A percentile compares a stretch with the other conserved stretches of the same genome.
These are phyloP conservation scores for Mycena latifolia DNA, from an alignment of 768 basidiomycete genomes.

Conservation along the genomic window DNA sequence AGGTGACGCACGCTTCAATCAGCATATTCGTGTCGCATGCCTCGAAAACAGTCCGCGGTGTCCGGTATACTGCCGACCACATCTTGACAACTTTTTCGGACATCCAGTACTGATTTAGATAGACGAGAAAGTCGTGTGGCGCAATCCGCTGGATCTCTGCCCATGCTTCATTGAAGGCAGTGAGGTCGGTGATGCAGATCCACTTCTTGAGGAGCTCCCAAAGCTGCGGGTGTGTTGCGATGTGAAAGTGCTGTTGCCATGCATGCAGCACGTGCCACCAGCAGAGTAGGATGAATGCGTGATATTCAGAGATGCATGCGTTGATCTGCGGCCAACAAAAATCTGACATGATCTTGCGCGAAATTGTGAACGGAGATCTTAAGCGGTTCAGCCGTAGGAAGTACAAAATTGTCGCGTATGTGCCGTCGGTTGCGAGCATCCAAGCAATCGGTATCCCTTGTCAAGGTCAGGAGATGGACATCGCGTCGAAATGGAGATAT, in stretches of 20 bases:
- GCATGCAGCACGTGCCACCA: too few species aligned
- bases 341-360: not conserved
- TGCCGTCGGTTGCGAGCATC: too few species aligned
- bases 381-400: too few species aligned
- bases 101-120: constrained; percentile 40
- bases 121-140: constrained; percentile 21
- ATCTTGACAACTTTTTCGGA: constrained; percentile 4
- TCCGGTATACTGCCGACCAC: constrained; percentile 42
- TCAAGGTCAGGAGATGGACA: too few species aligned
- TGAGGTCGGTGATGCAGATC: not conserved
- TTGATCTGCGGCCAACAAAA: not conserved
- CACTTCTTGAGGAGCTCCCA: not conserved
- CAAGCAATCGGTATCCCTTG: too few species aligned
- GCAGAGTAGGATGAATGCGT: constrained; percentile 34
- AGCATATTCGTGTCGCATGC: constrained; percentile 44
- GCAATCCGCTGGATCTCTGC: not conserved
- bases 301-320: not conserved
- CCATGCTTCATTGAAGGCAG: not conserved
- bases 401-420: too few species aligned
- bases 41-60: constrained; percentile 27
- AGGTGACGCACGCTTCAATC: constrained; percentile 33
- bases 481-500: too few species aligned
- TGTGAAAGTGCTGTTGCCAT: constrained; percentile 44
- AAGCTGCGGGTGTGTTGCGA: too few species aligned
- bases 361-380: too few species aligned